Evolutionary conservation across 805 yeast genomes (phyloP).

Genomic region (Metschnikowia matae): DNA sequence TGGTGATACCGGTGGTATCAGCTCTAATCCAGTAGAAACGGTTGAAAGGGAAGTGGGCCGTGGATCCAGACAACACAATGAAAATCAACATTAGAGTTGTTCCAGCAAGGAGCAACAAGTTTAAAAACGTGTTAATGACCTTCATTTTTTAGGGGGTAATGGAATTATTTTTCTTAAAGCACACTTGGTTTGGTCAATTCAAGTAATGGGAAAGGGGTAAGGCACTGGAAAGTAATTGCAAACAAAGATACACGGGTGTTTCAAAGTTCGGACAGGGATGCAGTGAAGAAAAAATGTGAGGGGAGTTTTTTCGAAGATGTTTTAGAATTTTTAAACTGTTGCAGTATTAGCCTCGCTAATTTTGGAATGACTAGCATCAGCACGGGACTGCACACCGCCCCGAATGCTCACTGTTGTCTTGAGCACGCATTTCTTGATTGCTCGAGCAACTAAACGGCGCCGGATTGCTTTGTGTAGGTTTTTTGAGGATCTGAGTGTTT

Average conservation of each 20-base stretch:
- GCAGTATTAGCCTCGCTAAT: conserved; percentile 9
- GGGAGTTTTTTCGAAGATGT: conserved; percentile 24
- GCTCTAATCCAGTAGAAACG: conserved; percentile 79
- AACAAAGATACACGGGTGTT: conserved; percentile 25
- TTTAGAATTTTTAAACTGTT: conserved; percentile 7
- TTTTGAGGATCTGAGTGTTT: neutral
- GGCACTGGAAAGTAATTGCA: neutral
- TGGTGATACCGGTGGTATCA: conserved; percentile 53
- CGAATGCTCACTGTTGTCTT: conserved; percentile 10
- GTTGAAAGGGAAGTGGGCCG: conserved; percentile 28
- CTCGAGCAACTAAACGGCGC: conserved; percentile 6
- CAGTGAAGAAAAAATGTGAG: conserved; percentile 29
- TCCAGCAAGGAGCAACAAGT: conserved; percentile 40
- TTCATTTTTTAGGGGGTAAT: conserved; percentile 23
- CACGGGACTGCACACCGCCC: conserved; percentile 8
- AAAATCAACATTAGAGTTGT: conserved; percentile 53
- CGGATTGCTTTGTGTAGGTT: neutral
- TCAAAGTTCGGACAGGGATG: conserved; percentile 38
- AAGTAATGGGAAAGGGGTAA: neutral
- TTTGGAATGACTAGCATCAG: conserved; percentile 18
- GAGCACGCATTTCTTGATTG: conserved; percentile 10
- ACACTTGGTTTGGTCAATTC: neutral
- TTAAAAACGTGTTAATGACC: conserved; percentile 28
- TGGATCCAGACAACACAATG: conserved; percentile 18
- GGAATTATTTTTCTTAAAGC: neutral